Base-by-base conservation (phyloP, 345 rosid species). In the Bruguiera parviflora region DNA sequence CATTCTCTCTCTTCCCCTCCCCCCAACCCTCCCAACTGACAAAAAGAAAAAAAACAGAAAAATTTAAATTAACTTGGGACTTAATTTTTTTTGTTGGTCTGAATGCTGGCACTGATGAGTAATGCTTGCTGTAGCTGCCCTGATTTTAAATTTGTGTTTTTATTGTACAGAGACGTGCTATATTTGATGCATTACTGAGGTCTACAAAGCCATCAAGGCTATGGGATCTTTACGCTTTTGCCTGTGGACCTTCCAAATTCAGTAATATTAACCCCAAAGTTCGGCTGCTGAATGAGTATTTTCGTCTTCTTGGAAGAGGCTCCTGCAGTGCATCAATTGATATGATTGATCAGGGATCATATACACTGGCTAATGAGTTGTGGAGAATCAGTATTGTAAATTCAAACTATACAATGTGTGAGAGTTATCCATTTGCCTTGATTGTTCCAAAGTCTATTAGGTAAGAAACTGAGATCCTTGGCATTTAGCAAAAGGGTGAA, bases 321-420 rank as follows among this genome's bases (percentile, higher is more conserved):
- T 84, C 88, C 53, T 58, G 24, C 65, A 74, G 39, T 70, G 94
- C 97, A 43, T 85, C 99, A 49, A 85, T 69, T 83, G 73, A 74
- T 52, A 85, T 92, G 92, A 81, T 92, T 71, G 89, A 88, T 75
- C 77, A 82, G 20, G 84, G 85, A 15, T 86, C 94, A 5, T 95
- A 85, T 76, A 57, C 87, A 67, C 20, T 83, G 71, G 90, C 89
- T 74, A 95, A 89, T 85, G 91, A 88, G 52, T 74, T 80, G 66
- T 95, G 97, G 99, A 92, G 98, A 84, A 90, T 95, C 73, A 87
- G 89, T 80, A 73, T 81, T 70, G 67, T 83, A 65, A 95, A 95
- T 82, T 73, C 81, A 64, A 81, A 76, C 77, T 95, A 95, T 72
- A 39, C 80, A 39, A 72, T 92, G 86, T 87, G 90, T 78, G 91